Conservation (phyloP, 2,329 filamentous ascomycete species). For the Ophiostoma populinum region DNA sequence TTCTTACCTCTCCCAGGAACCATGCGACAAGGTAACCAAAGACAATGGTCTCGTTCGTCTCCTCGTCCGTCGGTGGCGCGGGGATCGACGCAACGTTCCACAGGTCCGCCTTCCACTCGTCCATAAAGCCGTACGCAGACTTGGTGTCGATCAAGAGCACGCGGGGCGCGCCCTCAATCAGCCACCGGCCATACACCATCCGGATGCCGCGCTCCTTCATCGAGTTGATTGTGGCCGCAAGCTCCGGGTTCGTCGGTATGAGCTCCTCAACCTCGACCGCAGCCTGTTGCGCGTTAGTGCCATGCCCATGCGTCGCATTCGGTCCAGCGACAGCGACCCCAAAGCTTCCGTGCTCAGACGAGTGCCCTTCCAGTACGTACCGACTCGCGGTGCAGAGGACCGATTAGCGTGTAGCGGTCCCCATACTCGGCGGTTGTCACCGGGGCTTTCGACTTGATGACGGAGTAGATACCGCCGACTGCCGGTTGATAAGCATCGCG, state of each 20-base stretch:
- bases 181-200: constrained; percentile 86
- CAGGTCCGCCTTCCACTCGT: constrained; percentile 94
- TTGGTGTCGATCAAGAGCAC: constrained; percentile 91
- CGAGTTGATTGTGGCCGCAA: constrained; percentile 68
- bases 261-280: constrained; percentile 96
- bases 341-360: too few relatives aligned
- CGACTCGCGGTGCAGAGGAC: constrained; percentile 79
- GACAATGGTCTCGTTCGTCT: constrained; percentile 94
- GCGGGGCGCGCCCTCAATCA: constrained; percentile 89
- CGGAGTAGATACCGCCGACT: constrained; percentile 98
- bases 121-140: constrained; percentile 74
- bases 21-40: constrained; percentile 96
- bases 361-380: too few relatives aligned
- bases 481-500: neutral
- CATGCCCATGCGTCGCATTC: too few relatives aligned
- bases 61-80: constrained; percentile 76
- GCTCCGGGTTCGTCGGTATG: constrained; percentile 62
- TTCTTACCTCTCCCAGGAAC: constrained; percentile 84
- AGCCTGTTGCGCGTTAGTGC: constrained; percentile 38
- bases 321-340: too few relatives aligned
- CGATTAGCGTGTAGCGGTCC: constrained; percentile 87
- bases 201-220: constrained; percentile 88
- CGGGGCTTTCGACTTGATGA: constrained; percentile 96
- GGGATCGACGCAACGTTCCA: constrained; percentile 90
- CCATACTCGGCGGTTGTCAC: constrained; percentile 98